Percentiles rank a stretch among this genome's conserved stretches.
phyloP scores from a whole-genome alignment of 2,329 filamentous ascomycete genomes.

The Aspergillus novoparasiticus region DNA sequence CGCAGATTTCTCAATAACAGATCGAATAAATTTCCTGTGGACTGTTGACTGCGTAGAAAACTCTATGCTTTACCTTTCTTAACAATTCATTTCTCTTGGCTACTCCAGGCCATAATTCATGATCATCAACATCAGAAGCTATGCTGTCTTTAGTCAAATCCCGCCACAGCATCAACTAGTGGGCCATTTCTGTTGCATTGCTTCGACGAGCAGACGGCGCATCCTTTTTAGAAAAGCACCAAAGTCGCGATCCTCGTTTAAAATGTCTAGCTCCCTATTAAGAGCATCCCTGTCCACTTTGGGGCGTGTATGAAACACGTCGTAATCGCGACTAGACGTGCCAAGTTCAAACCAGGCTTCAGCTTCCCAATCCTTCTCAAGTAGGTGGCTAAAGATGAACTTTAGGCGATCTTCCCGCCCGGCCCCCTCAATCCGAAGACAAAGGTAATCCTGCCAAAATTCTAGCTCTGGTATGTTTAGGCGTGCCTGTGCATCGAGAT shows the following conservation, averaged over 20 bases:
- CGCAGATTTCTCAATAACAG: background rate
- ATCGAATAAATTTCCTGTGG: background rate
- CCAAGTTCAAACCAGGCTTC: constrained; percentile 94
- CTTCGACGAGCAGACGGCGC: constrained; percentile 61
- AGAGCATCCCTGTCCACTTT: constrained; percentile 59
- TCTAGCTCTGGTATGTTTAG: constrained; percentile 92
- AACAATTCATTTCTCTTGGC: background rate
- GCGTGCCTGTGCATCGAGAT: constrained; percentile 79
- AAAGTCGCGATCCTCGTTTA: constrained; percentile 64
- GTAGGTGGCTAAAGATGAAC: constrained; percentile 84
- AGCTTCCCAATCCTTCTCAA: constrained; percentile 82
- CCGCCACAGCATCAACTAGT: too few relatives aligned
- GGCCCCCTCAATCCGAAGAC: constrained; percentile 85
- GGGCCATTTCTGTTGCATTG: constrained; percentile 47
- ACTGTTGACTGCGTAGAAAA: background rate
- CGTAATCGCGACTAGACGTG: constrained; percentile 80
- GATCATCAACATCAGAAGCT: background rate
- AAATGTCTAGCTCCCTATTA: constrained; percentile 56
- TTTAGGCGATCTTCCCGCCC: constrained; percentile 82
- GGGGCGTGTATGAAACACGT: constrained; percentile 77
- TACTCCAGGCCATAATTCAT: background rate
- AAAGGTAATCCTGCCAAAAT: constrained; percentile 93
- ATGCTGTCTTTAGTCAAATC: background rate
- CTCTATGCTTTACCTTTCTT: background rate
- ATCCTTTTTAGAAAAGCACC: constrained; percentile 64